A percentile compares a stretch with the other conserved stretches of the same genome.
Evolutionary conservation across 176 grass and related monocot genomes (phyloP).

Genomic region (Cenchrus purpureus): DNA sequence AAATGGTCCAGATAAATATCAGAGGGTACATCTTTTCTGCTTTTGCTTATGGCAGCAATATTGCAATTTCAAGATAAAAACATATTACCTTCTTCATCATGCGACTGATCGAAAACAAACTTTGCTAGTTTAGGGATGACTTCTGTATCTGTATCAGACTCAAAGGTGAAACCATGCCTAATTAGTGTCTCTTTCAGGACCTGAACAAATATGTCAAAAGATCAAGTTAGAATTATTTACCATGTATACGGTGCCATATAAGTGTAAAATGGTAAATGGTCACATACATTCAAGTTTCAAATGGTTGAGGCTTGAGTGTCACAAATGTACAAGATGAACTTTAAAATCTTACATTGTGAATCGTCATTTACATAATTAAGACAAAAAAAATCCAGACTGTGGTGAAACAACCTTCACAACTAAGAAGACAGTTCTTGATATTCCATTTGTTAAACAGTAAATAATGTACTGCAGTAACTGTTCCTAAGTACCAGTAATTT

Average conservation of each 20-base stretch:
- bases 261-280: neutral
- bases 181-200: slow-evolving; percentile 87
- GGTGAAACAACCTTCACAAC: neutral
- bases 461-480: neutral
- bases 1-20: slow-evolving; percentile 7
- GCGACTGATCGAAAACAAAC: slow-evolving; percentile 88
- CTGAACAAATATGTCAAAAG: slow-evolving; percentile 47
- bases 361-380: neutral
- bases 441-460: neutral
- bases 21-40: neutral
- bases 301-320: too few species aligned
- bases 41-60: slow-evolving; percentile 6
- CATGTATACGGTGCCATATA: neutral
- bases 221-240: slow-evolving; percentile 8
- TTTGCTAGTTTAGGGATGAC: slow-evolving; percentile 96
- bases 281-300: too few species aligned
- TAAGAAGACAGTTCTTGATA: neutral
- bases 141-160: slow-evolving; percentile 96
- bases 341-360: slow-evolving; percentile 6
- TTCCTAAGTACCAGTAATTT: neutral
- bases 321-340: too few species aligned
- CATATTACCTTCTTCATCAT: slow-evolving; percentile 71
- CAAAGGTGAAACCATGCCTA: slow-evolving; percentile 86
- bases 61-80: neutral
- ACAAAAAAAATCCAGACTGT: neutral